Evolutionary conservation across 1,139 yeast species (phyloP), one percentile per base, ranked within the genome.

Genomic region (Pichia cactophila): DNA sequence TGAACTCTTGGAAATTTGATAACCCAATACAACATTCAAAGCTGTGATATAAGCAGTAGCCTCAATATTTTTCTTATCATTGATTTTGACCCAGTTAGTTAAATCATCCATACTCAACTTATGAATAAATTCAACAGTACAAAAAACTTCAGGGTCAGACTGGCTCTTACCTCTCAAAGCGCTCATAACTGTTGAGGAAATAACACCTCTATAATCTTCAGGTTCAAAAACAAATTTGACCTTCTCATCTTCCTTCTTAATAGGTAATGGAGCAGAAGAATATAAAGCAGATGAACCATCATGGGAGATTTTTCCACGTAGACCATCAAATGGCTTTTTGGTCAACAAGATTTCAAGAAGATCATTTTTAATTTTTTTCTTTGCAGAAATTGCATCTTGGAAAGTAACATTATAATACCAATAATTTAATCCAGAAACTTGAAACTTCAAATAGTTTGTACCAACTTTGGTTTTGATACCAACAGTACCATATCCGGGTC

Each of bases 61-160:
- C 29, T 57, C 58, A 43, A 57, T 49, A 14, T 51, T 54, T 12
- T 50, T 52, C 8, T 53, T 55, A n/a, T 57, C 74, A 66, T 33
- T 61, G 61, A 46, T 68, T 43, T 66, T 64, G 14, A 69, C 71
- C 26, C 60, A 63, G 42, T 51, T 55, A 26, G 47, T 50, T 17
- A 54, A 49, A 42, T 56, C 56, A 41, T 54, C 56, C 56, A 59
- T 59, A 31, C 52, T 52, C 23, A 57, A 47, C 33, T 50, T 50
- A 28, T 54, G 55, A 28, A 54, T 54, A 23, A 47, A 54, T 41
- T 54, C 58, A 45, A 57, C 60, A 11, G 56, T 52, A 51, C 58
- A 51, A 33, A 33, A 50, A 40, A 55, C 48, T n/a, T 39, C 40
- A 11, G 56, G 55, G 33, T 49, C 49, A 11, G 37, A 35, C 26